Evolutionary conservation across 108 stramenopile species (phyloP), one percentile per base, ranked within the genome.

Genomic region (Cylindrotheca fusiformis): DNA sequence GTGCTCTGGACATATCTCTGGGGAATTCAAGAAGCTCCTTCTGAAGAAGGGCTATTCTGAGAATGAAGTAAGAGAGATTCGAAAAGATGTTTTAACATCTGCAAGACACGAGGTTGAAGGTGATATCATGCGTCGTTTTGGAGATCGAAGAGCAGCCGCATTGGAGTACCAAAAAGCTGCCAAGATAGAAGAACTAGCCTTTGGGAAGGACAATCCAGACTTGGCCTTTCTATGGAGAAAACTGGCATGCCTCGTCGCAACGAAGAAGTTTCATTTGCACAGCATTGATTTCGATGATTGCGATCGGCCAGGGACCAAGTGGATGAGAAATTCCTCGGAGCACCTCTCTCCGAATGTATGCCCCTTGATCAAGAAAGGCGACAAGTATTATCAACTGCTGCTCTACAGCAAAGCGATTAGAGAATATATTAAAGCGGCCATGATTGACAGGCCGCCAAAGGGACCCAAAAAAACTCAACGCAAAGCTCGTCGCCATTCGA

Each of bases 201-300:
- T 66, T 55, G 65, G 65, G 0, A 21, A 52, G 23, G 65, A 66
- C 41, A 66, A 66, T 56, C 65, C 65, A 3, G 53, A 56, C 23
- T 46, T 66, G 23, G 65, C 65, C n/a, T 56, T 30, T 31, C 41
- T 66, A 20, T 66, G 65, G 65, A 24, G 65, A 26, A 66, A 66
- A 27, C 47, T 66, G 53, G 65, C 65, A 1, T 66, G 55, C 29
- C 45, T 66, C n/a, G 65, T 27, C 6, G 53, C 63, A 1, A 63
- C 52, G 12, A 19, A 32, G 3, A 28, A 63, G 25, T 17, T n/a
- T 5, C 3, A 58, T 41, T 5, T 8, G 54, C 10, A 23, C 26
- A 55, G 17, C 10, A 27, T 58, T 31, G 57, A 63, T 28, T 63
- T 52, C 32, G 63, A 63, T 3, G 51, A 53, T 25, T 47, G 48